phyloP scores from a whole-genome alignment of 306 rosid genomes.

The Vicia faba region DNA sequence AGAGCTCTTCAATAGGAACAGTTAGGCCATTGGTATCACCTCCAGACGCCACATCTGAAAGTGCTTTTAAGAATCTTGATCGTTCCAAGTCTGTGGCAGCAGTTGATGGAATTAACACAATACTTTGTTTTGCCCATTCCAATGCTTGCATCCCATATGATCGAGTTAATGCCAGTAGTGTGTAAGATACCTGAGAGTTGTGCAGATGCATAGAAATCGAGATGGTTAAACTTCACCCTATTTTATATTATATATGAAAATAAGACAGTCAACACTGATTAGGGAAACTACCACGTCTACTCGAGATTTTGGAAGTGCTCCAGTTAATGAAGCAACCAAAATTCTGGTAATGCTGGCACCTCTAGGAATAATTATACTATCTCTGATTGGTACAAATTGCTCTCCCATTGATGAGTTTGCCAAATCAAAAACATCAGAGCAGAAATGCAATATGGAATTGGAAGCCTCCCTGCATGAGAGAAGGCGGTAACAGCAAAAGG shows the following conservation, averaged over 20 bases:
- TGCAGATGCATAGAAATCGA: constrained; percentile 20
- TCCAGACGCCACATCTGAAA: constrained; percentile 86
- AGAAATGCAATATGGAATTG: constrained; percentile 90
- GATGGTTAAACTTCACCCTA: not conserved
- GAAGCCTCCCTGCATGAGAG: constrained; percentile 84
- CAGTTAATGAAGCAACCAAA: constrained; percentile 89
- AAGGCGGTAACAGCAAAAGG: constrained; percentile 28
- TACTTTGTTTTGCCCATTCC: constrained; percentile 83
- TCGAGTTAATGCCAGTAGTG: constrained; percentile 74
- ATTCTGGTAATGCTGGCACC: constrained; percentile 72
- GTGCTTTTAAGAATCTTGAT: constrained; percentile 75
- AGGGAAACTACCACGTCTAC: constrained; percentile 69
- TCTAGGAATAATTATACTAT: constrained; percentile 76
- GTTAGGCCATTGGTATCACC: constrained; percentile 55
- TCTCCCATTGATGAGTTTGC: constrained; percentile 59
- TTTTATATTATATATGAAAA: not conserved
- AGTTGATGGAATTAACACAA: constrained; percentile 75
- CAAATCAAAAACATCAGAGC: constrained; percentile 87
- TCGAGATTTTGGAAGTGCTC: constrained; percentile 94
- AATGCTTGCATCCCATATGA: constrained; percentile 68
- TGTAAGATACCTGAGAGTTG: constrained; percentile 71
- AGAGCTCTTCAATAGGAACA: constrained; percentile 75
- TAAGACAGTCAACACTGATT: constrained; percentile 3
- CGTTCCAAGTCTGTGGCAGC: constrained; percentile 88
- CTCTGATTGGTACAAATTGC: constrained; percentile 71